Evolutionary conservation across 177 flowering plant species (phyloP).

Genomic region (Vitis hybrid): DNA sequence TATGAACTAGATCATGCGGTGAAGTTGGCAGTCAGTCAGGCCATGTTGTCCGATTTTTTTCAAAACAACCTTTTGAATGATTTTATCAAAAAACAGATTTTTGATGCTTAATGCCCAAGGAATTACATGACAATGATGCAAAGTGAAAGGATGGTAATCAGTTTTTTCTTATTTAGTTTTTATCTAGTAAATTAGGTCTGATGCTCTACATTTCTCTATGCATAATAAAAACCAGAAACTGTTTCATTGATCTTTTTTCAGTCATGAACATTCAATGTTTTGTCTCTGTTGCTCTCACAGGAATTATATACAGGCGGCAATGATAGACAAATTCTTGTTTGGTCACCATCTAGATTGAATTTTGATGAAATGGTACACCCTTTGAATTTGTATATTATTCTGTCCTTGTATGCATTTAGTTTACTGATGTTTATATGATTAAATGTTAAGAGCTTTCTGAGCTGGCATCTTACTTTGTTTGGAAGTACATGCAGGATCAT

Average conservation of each 20-base stretch:
- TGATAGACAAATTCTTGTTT: slow-evolving; percentile 88
- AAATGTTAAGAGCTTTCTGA: neutral
- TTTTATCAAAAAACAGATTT: neutral
- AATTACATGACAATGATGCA: neutral
- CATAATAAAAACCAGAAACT: no score
- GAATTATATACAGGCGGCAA: slow-evolving; percentile 91
- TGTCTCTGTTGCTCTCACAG: slow-evolving; percentile 32
- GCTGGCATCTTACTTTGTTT: slow-evolving; percentile 3
- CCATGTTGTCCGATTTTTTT: neutral
- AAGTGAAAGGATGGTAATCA: no score
- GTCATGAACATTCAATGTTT: neutral
- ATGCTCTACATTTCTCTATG: no score
- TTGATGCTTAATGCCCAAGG: neutral
- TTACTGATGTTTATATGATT: no score
- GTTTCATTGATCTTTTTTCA: no score
- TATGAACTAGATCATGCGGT: neutral
- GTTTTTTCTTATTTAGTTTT: no score
- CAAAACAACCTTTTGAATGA: neutral
- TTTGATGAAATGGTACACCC: slow-evolving; percentile 50
- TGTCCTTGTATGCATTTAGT: neutral
- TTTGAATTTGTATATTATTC: slow-evolving; percentile 1
- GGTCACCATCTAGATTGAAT: slow-evolving; percentile 65
- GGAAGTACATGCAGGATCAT: slow-evolving; percentile 40
- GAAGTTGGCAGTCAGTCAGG: neutral
- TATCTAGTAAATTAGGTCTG: no score